Conservation (phyloP, 768 basidiomycete genomes). For the Boletus reticuloceps region DNA sequence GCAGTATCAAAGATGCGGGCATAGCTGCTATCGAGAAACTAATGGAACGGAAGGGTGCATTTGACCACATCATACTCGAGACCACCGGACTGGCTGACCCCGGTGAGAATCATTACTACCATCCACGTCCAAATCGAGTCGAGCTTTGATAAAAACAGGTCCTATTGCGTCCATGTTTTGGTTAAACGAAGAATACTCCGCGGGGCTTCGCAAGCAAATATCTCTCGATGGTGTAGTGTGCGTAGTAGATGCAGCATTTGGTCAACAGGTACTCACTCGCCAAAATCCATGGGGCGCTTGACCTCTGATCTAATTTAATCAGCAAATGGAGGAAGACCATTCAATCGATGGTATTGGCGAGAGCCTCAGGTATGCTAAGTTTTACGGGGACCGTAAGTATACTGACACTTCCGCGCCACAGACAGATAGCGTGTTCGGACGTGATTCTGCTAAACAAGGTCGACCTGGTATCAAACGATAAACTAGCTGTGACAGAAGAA, state of each 20-base stretch:
- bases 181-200: slow-evolving; percentile 80
- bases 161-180: slow-evolving; percentile 86
- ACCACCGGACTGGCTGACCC: slow-evolving; percentile 97
- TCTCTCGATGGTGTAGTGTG: slow-evolving; percentile 87
- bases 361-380: slow-evolving; percentile 63
- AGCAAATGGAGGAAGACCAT: slow-evolving; percentile 89
- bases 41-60: slow-evolving; percentile 80
- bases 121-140: neutral
- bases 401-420: slow-evolving; percentile 31
- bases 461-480: slow-evolving; percentile 60
- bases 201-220: slow-evolving; percentile 67
- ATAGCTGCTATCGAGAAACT: slow-evolving; percentile 92
- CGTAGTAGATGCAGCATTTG: slow-evolving; percentile 88
- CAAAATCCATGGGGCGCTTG: slow-evolving; percentile 32
- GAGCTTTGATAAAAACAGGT: slow-evolving; percentile 39
- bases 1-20: slow-evolving; percentile 93
- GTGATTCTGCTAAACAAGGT: slow-evolving; percentile 90
- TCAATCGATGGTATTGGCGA: slow-evolving; percentile 66
- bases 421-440: slow-evolving; percentile 93
- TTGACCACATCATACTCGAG: slow-evolving; percentile 95
- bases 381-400: neutral
- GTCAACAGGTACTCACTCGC: slow-evolving; percentile 44
- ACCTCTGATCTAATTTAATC: neutral
- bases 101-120: slow-evolving; percentile 42
- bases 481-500: slow-evolving; percentile 49